phyloP scores from a whole-genome alignment of 257 asterid species.

The Osmanthus fragrans region DNA sequence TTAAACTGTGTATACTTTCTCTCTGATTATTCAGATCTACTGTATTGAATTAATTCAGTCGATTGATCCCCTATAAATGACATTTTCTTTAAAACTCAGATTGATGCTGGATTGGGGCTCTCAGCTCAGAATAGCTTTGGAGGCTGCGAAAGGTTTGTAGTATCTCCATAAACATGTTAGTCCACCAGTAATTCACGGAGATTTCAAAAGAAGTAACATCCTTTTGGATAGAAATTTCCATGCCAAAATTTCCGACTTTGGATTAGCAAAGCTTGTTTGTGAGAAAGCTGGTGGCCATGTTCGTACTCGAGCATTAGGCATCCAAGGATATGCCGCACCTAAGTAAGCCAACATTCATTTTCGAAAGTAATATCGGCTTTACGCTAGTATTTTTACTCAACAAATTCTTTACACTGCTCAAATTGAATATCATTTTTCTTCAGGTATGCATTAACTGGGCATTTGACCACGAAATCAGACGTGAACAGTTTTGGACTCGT shows the following conservation, averaged over 20 bases:
- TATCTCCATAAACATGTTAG: conserved; percentile 77
- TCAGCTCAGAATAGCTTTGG: conserved; percentile 84
- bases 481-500: conserved; percentile 94
- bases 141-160: conserved; percentile 90
- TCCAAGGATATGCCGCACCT: conserved; percentile 95
- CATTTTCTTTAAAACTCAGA: no score
- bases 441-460: conserved; percentile 91
- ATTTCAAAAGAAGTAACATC: conserved; percentile 91
- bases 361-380: background rate
- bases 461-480: conserved; percentile 87
- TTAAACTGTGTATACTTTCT: background rate
- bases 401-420: background rate
- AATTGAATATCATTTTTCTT: conserved; percentile 4
- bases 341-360: conserved; percentile 47
- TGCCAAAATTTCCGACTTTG: no score
- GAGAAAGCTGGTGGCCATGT: conserved; percentile 92
- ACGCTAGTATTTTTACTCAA: background rate
- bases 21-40: no score
- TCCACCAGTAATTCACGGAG: conserved; percentile 87
- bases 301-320: conserved; percentile 84
- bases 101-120: no score
- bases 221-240: conserved; percentile 74
- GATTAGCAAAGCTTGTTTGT: conserved; percentile 80
- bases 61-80: background rate
- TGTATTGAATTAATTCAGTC: background rate